These are phyloP conservation scores for Naematelia aurantialba DNA, from an alignment of 768 basidiomycete genomes.

Conservation along the genomic window DNA sequence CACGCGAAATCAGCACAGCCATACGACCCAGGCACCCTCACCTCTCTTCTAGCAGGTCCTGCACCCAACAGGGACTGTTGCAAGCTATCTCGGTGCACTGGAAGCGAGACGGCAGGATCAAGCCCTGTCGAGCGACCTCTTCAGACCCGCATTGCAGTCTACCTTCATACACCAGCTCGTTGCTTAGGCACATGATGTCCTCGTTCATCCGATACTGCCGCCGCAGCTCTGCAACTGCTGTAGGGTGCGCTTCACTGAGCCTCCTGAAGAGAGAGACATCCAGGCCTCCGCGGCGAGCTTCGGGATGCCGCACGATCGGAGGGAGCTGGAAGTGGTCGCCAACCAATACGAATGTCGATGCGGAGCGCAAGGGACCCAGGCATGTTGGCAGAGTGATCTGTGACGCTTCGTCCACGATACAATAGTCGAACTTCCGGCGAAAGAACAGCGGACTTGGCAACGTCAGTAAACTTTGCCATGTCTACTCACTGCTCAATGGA, in stretches of 20 bases:
- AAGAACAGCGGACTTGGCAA: constrained; percentile 69
- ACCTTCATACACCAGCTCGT: constrained; percentile 76
- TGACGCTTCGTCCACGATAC: constrained; percentile 97
- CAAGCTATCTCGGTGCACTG: constrained; percentile 41
- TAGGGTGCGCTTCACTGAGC: constrained; percentile 79
- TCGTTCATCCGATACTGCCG: constrained; percentile 96
- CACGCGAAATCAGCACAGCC: constrained; percentile 2
- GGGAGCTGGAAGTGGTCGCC: constrained; percentile 98
- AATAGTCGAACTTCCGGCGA: constrained; percentile 84
- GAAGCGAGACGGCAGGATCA: constrained; percentile 58
- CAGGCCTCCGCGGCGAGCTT: constrained; percentile 77
- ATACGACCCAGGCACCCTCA: constrained; percentile 44
- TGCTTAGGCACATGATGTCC: constrained; percentile 89
- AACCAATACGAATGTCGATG: constrained; percentile 86
- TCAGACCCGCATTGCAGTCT: constrained; percentile 74
- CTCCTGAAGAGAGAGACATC: constrained; percentile 85
- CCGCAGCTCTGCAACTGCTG: constrained; percentile 76
- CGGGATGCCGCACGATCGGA: constrained; percentile 77
- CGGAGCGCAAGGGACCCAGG: constrained; percentile 84
- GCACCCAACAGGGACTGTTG: constrained; percentile 60
- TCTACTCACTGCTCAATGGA: constrained; percentile 82
- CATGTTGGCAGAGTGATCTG: constrained; percentile 96
- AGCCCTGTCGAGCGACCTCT: constrained; percentile 60
- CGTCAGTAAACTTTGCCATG: neutral
- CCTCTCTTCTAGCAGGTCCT: constrained; percentile 63